Evolutionary conservation across 2,329 filamentous ascomycete species (phyloP).

Genomic region (Sclerotinia nivalis): DNA sequence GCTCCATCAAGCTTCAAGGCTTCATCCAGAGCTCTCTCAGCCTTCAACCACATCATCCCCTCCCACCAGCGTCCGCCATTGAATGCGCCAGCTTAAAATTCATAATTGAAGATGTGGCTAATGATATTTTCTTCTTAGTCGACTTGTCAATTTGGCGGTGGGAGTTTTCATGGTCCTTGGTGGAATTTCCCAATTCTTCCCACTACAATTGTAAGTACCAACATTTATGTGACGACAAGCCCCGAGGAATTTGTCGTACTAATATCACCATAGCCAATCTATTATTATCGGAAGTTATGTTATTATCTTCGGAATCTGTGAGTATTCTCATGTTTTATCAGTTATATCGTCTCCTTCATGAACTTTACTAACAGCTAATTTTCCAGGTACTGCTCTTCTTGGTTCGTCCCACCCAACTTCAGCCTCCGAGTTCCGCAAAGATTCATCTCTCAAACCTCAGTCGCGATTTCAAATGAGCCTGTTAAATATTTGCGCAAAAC

Average conservation of each 20-base stretch:
- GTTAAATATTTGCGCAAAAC: not conserved
- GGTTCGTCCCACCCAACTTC: conserved; percentile 43
- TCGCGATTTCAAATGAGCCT: not conserved
- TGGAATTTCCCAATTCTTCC: conserved; percentile 72
- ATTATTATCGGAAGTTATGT: conserved; percentile 84
- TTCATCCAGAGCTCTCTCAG: not conserved
- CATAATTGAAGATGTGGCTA: conserved; percentile 31
- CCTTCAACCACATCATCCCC: conserved; percentile 12
- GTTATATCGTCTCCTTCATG: conserved; percentile 7
- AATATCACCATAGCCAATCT: conserved; percentile 54
- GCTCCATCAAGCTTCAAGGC: conserved; percentile 12
- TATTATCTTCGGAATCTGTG: conserved; percentile 86
- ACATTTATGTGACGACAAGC: conserved; percentile 31
- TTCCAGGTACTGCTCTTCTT: conserved; percentile 65
- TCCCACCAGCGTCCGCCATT: conserved; percentile 28
- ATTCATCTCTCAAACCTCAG: not conserved
- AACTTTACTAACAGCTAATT: conserved; percentile 30
- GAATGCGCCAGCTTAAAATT: not conserved
- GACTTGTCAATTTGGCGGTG: conserved; percentile 88
- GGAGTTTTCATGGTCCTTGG: conserved; percentile 86
- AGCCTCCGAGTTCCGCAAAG: conserved; percentile 23
- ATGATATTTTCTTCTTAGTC: conserved; percentile 56
- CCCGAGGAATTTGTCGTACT: not conserved
- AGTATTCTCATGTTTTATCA: conserved; percentile 40
- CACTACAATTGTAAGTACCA: conserved; percentile 29